These are phyloP conservation scores for Erythrobasidium hasegawianum DNA, from an alignment of 1,284 basidiomycete genomes.

Conservation along the genomic window DNA sequence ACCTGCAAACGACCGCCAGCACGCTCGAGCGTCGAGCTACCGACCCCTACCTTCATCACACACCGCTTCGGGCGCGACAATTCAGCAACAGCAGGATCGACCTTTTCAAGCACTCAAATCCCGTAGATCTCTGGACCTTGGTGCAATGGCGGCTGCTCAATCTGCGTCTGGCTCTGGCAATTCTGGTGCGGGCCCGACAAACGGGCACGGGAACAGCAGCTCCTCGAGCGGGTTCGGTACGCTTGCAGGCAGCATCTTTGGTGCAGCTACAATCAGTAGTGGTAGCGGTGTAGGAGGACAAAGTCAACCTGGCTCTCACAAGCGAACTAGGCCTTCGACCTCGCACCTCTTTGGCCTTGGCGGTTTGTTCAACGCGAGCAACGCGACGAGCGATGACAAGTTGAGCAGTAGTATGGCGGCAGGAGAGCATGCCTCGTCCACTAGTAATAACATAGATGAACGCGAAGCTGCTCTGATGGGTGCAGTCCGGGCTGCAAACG, in stretches of 20 bases:
- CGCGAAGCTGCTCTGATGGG: conserved; percentile 15
- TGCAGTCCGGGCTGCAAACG: conserved; percentile 24
- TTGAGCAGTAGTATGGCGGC: too few relatives aligned
- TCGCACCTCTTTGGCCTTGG: background rate
- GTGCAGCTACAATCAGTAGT: background rate
- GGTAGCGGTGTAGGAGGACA: background rate
- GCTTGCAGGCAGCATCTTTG: conserved; percentile 1
- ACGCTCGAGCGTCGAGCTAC: too few relatives aligned
- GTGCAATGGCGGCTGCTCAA: too few relatives aligned
- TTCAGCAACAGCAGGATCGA: too few relatives aligned
- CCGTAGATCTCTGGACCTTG: too few relatives aligned
- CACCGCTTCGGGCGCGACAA: too few relatives aligned
- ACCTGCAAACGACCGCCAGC: too few relatives aligned
- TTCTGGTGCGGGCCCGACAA: too few relatives aligned
- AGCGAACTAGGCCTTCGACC: background rate
- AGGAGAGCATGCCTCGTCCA: background rate
- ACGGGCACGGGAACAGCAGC: background rate
- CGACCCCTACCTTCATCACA: too few relatives aligned
- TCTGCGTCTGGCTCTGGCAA: too few relatives aligned
- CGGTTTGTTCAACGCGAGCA: conserved; percentile 1
- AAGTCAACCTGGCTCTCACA: background rate
- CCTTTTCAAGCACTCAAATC: too few relatives aligned
- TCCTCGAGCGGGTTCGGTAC: background rate
- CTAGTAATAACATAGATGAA: background rate
- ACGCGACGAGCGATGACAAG: background rate